A percentile compares a stretch with the other conserved stretches of the same genome.
Conservation (phyloP, 805 yeast species). For the Wickerhamiella cacticola region DNA sequence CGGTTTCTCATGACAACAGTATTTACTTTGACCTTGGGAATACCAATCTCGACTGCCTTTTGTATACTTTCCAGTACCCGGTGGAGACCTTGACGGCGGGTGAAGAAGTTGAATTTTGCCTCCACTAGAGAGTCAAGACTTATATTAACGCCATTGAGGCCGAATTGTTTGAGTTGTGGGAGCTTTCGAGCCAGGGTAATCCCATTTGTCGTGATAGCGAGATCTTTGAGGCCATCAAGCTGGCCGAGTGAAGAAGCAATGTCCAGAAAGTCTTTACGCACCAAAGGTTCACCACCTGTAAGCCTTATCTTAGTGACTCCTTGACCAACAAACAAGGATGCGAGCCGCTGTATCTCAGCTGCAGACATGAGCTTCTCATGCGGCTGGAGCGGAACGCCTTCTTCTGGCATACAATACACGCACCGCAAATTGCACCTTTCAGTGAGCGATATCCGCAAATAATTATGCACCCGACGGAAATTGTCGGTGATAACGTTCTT, state of each 20-base stretch:
- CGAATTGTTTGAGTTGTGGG: conserved; percentile 32
- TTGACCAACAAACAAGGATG: conserved; percentile 35
- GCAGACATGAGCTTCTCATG: conserved; percentile 32
- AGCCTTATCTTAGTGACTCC: conserved; percentile 43
- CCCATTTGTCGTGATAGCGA: conserved; percentile 44
- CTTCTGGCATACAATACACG: conserved; percentile 46
- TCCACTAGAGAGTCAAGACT: conserved; percentile 41
- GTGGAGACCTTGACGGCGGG: conserved; percentile 39
- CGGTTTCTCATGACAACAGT: conserved; percentile 39
- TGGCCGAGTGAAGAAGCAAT: conserved; percentile 32
- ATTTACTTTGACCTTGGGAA: conserved; percentile 39
- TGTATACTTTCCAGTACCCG: conserved; percentile 37
- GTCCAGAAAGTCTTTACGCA: conserved; percentile 39
- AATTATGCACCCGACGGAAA: conserved; percentile 37
- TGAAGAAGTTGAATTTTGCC: conserved; percentile 39
- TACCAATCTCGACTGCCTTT: conserved; percentile 34
- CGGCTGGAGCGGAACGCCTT: conserved; percentile 41
- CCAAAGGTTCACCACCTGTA: conserved; percentile 49
- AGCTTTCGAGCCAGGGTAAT: conserved; percentile 39
- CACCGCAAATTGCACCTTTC: conserved; percentile 39
- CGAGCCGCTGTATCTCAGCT: conserved; percentile 36
- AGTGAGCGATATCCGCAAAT: conserved; percentile 40
- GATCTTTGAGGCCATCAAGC: conserved; percentile 35
- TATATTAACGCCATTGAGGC: conserved; percentile 39
- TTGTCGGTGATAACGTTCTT: conserved; percentile 31